Conservation (phyloP, 2,329 filamentous ascomycete species). For the Xylariaceae sp. region DNA sequence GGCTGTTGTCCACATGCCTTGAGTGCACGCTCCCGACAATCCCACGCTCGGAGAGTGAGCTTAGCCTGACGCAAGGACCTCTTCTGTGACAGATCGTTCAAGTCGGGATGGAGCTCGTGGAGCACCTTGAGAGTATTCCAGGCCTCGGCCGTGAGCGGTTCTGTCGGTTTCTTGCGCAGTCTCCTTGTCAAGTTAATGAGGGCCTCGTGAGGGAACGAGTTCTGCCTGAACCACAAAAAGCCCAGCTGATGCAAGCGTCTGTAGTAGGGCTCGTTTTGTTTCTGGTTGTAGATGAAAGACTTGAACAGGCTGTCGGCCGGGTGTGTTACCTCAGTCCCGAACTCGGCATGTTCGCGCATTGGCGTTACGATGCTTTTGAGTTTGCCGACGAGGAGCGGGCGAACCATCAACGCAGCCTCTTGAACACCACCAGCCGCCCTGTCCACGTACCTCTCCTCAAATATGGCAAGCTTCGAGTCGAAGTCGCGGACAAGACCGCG, state of each 20-base stretch:
- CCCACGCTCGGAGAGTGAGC: constrained; percentile 19
- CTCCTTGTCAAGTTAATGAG: constrained; percentile 13
- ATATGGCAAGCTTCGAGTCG: constrained; percentile 16
- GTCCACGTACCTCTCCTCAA: constrained; percentile 25
- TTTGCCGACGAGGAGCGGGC: constrained; percentile 15
- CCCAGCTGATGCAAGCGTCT: constrained; percentile 8
- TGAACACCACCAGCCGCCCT: constrained; percentile 24
- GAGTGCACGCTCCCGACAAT: constrained; percentile 14
- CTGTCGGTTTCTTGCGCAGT: constrained; percentile 13
- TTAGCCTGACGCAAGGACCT: constrained; percentile 10
- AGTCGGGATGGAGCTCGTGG: constrained; percentile 9
- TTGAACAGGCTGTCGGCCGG: constrained; percentile 18
- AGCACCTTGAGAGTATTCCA: constrained; percentile 14
- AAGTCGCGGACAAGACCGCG: constrained; percentile 19
- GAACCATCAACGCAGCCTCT: constrained; percentile 10
- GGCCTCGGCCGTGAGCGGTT: constrained; percentile 13
- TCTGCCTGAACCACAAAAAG: constrained; percentile 17
- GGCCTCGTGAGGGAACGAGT: constrained; percentile 13
- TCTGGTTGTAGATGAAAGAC: constrained; percentile 11
- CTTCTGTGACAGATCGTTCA: constrained; percentile 15
- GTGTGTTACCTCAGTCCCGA: constrained; percentile 15
- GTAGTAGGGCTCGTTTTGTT: constrained; percentile 4
- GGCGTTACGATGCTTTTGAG: constrained; percentile 12
- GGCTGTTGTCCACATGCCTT: constrained; percentile 8
- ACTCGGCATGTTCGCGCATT: constrained; percentile 15